A percentile compares a stretch with the other conserved stretches of the same genome.
Evolutionary conservation across 1,284 basidiomycete genomes (phyloP).

Genomic region (Cutaneotrichosporon daszewskae): DNA sequence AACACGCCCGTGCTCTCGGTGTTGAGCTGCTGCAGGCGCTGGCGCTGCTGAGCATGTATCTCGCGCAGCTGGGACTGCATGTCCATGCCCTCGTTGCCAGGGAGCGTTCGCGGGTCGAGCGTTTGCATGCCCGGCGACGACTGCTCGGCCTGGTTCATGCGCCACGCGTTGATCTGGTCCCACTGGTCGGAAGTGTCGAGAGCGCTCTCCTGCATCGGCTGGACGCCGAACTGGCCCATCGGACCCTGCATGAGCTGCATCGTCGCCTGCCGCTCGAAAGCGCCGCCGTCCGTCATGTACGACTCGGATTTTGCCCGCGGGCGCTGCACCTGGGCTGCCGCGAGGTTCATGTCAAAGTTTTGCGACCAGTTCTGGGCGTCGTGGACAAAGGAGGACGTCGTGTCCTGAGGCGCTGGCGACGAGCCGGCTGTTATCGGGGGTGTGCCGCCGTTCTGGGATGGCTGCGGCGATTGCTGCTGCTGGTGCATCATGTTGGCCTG

Average conservation of each 20-base stretch:
- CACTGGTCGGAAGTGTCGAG: constrained; percentile 7
- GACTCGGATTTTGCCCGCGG: constrained; percentile 44
- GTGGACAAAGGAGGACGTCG: background rate
- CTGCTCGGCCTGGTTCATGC: constrained; percentile 10
- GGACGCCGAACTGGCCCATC: constrained; percentile 3
- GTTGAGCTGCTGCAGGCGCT: constrained; percentile 18
- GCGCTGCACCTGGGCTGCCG: constrained; percentile 13
- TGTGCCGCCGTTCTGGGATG: background rate
- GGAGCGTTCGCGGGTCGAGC: constrained; percentile 36
- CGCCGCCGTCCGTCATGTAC: constrained; percentile 23
- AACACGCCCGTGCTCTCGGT: constrained; percentile 12
- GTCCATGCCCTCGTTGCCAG: constrained; percentile 19
- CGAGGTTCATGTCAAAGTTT: constrained; percentile 3
- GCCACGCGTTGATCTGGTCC: constrained; percentile 19
- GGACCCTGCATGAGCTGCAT: constrained; percentile 20
- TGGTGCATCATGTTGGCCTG: constrained; percentile 21
- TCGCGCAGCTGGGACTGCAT: constrained; percentile 20
- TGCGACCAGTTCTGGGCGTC: constrained; percentile 8
- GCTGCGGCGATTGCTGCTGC: constrained; percentile 14
- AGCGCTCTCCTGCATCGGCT: constrained; percentile 3
- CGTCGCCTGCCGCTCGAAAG: constrained; percentile 34
- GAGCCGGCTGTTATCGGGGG: no score
- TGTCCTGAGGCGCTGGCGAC: no score
- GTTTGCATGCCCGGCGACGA: no score
- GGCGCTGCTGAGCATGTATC: constrained; percentile 18